Percentiles rank a stretch among this genome's conserved stretches.
Evolutionary conservation across 345 rosid species (phyloP).

Genomic region (Hypericum perforatum): DNA sequence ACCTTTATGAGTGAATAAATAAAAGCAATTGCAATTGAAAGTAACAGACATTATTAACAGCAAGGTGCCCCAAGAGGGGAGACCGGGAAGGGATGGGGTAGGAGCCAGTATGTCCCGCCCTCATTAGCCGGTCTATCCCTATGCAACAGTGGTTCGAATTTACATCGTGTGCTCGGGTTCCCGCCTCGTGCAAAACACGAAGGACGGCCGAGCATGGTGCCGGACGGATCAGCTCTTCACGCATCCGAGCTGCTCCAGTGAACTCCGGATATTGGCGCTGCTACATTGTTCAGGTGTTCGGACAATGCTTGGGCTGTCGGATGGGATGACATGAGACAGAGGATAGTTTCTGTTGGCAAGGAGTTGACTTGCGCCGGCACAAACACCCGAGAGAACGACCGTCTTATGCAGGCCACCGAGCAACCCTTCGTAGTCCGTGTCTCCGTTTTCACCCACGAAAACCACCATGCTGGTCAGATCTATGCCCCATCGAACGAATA

Average conservation of each 20-base stretch:
- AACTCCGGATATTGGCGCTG: constrained; percentile 36
- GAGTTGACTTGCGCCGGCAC: constrained; percentile 40
- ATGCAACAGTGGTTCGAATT: too few species aligned
- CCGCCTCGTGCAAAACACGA: too few species aligned
- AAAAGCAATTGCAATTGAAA: too few species aligned
- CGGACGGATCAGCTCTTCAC: constrained; percentile 6
- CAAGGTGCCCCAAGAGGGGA: too few species aligned
- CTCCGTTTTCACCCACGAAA: constrained; percentile 85
- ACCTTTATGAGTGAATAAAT: too few species aligned
- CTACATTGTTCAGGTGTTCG: constrained; percentile 39
- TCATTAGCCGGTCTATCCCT: too few species aligned
- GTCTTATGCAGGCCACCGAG: constrained; percentile 85
- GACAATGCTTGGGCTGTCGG: constrained; percentile 54
- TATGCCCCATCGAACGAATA: constrained; percentile 84
- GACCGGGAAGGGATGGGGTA: too few species aligned
- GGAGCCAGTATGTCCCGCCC: too few species aligned
- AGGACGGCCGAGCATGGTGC: too few species aligned
- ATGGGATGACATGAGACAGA: constrained; percentile 65
- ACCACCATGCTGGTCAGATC: constrained; percentile 77
- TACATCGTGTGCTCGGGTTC: too few species aligned
- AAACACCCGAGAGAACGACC: constrained; percentile 58
- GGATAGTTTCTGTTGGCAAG: constrained; percentile 70
- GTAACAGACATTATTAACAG: too few species aligned
- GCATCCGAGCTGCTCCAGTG: constrained; percentile 48
- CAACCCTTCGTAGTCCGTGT: constrained; percentile 89